A percentile compares a stretch with the other conserved stretches of the same genome.
Evolutionary conservation across 1,139 yeast genomes (phyloP).

Genomic region (Yamadazyma taylorii): DNA sequence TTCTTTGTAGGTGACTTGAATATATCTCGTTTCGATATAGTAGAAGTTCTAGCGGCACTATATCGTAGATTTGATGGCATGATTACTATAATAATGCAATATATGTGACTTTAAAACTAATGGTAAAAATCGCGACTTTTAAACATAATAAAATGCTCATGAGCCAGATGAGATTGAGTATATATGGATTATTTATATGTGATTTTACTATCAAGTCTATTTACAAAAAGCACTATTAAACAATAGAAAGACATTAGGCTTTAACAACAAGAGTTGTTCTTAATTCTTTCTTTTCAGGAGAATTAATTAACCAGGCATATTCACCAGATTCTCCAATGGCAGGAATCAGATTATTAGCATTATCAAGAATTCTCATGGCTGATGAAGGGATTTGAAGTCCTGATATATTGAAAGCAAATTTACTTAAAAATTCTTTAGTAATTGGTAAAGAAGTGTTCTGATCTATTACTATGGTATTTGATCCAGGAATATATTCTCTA

Average conservation of each 20-base stretch:
- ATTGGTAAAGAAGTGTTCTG: conserved; percentile 25
- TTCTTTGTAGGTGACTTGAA: conserved; percentile 26
- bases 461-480: conserved; percentile 20
- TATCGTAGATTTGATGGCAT: conserved; percentile 33
- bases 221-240: too few relatives aligned
- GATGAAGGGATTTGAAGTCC: conserved; percentile 32
- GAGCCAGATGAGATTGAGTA: neutral
- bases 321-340: conserved; percentile 30
- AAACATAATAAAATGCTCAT: too few relatives aligned
- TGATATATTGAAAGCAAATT: conserved; percentile 26
- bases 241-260: neutral
- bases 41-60: conserved; percentile 46
- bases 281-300: conserved; percentile 14
- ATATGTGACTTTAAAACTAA: too few relatives aligned
- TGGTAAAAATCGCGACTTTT: conserved; percentile 9
- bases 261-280: conserved; percentile 7
- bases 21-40: conserved; percentile 24
- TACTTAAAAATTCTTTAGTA: conserved; percentile 25
- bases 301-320: conserved; percentile 22
- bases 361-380: conserved; percentile 21
- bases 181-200: too few relatives aligned
- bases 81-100: too few relatives aligned
- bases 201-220: conserved; percentile 6
- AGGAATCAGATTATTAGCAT: conserved; percentile 15
- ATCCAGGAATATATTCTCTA: conserved; percentile 31